Evolutionary conservation across 345 rosid species (phyloP).

Genomic region (Pistacia atlantica): DNA sequence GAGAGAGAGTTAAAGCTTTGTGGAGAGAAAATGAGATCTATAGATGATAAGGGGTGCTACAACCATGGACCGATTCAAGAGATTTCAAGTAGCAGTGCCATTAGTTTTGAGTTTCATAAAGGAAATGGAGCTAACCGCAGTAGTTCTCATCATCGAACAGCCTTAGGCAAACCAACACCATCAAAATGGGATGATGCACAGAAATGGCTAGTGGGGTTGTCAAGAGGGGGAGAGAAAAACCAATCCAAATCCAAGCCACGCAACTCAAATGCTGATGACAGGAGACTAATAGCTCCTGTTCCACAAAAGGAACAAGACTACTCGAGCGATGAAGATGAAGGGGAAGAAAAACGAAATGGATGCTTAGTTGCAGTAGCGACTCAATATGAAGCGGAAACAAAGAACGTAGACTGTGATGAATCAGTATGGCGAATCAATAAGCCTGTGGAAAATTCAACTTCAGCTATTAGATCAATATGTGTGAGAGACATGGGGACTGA

Average conservation of each 20-base stretch:
- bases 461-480: slow-evolving; percentile 66
- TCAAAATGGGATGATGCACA: slow-evolving; percentile 99
- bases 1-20: slow-evolving; percentile 6
- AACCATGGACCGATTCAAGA: slow-evolving; percentile 51
- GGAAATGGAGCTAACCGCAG: slow-evolving; percentile 53
- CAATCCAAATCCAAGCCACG: slow-evolving; percentile 54
- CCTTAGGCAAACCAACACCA: slow-evolving; percentile 85
- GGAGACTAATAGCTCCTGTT: slow-evolving; percentile 82
- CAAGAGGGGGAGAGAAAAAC: slow-evolving; percentile 62
- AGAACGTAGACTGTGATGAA: slow-evolving; percentile 78
- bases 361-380: slow-evolving; percentile 27
- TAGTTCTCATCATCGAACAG: slow-evolving; percentile 64
- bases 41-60: slow-evolving; percentile 59
- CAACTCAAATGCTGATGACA: slow-evolving; percentile 90
- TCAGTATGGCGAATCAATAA: slow-evolving; percentile 63
- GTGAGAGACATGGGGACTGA: slow-evolving; percentile 98
- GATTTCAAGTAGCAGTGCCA: slow-evolving; percentile 38
- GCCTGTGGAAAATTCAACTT: slow-evolving; percentile 41
- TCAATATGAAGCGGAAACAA: slow-evolving; percentile 53
- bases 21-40: slow-evolving; percentile 63
- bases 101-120: slow-evolving; percentile 74
- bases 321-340: slow-evolving; percentile 51
- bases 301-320: slow-evolving; percentile 70
- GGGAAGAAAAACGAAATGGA: slow-evolving; percentile 40
- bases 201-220: slow-evolving; percentile 87